Base-by-base conservation (phyloP, 2,329 filamentous ascomycete species). In the Aphanocladium album region DNA sequence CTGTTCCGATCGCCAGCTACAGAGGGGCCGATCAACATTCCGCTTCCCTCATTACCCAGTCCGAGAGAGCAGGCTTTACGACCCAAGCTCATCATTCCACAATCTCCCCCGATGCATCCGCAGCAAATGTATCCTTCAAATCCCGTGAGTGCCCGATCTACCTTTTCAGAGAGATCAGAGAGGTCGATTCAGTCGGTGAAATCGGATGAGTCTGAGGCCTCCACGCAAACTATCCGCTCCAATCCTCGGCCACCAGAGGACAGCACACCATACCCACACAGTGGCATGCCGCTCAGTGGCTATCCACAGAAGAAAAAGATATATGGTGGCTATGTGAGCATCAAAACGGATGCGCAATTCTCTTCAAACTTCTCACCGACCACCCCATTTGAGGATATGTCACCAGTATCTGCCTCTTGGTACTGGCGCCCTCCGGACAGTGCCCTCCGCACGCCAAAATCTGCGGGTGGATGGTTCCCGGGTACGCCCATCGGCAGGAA, bases 221-320 rank as follows among this genome's bases (percentile, higher is more conserved):
- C 70, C 1, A 51, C 30, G 0, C 57, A 57, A 30, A 71, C 70
- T 9, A 25, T 71, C 4, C 61, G 58, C 2, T 68, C 70, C 17
- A 71, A 70, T 39, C 68, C 65, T 4, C 62, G 69, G 8, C 66
- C 67, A 0, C 70, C 70, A 3, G 69, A 71, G 39, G 69, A 72
- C 1, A 71, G 69, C 60, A 73, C 70, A 0, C 70, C 71, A 6
- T 69, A 72, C 60, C 70, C 67, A 0, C 56, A 66, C 33, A 70
- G 67, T 19, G 65, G 62, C 16, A 17, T 9, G 27, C 50, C 2
- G 63, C 64, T 3, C 56, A 65, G 5, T 67, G 65, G 3, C 51
- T 46, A n/a, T 64, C 62, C 11, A 50, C 30, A 14, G 60, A 53
- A 21, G 61, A 67, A 16, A 63, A 50, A 12, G 59, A 50, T 25